phyloP scores from a whole-genome alignment of 1,284 basidiomycete genomes.

The Cutaneotrichosporon dermatis region DNA sequence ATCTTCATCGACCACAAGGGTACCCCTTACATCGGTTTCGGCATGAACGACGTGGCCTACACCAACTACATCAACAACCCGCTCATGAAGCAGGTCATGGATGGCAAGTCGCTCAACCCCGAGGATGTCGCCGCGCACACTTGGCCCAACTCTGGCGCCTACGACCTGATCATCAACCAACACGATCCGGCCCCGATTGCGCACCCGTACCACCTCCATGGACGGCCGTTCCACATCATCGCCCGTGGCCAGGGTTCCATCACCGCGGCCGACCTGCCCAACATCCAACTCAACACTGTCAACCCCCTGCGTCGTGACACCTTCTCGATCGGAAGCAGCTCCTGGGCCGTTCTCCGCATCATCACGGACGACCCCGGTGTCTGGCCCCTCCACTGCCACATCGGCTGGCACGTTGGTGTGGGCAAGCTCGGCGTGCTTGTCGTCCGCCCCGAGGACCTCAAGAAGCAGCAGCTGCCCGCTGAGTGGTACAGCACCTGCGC shows the following conservation, averaged over 20 bases:
- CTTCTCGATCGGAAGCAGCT: slow-evolving; percentile 30
- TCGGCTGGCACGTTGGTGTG: slow-evolving; percentile 27
- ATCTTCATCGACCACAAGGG: slow-evolving; percentile 21
- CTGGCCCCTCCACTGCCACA: slow-evolving; percentile 30
- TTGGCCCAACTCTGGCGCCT: slow-evolving; percentile 22
- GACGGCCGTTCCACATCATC: slow-evolving; percentile 33
- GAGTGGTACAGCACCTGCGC: slow-evolving; percentile 21
- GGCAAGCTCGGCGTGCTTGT: slow-evolving; percentile 19
- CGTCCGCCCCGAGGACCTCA: slow-evolving; percentile 22
- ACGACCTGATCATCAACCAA: slow-evolving; percentile 45
- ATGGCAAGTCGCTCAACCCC: slow-evolving; percentile 21
- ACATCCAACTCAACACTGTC: slow-evolving; percentile 23
- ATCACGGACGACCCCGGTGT: slow-evolving; percentile 26
- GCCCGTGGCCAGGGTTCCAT: slow-evolving; percentile 38
- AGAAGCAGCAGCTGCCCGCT: slow-evolving; percentile 6
- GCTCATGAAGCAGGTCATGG: slow-evolving; percentile 27
- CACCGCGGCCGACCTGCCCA: slow-evolving; percentile 10
- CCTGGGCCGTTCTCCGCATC: slow-evolving; percentile 30
- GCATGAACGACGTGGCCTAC: slow-evolving; percentile 26
- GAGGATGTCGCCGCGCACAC: slow-evolving; percentile 23
- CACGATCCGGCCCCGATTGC: slow-evolving; percentile 27
- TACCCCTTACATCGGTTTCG: slow-evolving; percentile 22
- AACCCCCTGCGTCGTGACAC: slow-evolving; percentile 49
- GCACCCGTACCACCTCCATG: slow-evolving; percentile 47
- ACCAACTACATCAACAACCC: slow-evolving; percentile 38